A percentile compares a stretch with the other conserved stretches of the same genome.
These are phyloP conservation scores for Trichoderma gamsii DNA, from an alignment of 495 filamentous ascomycete species.

Conservation along the genomic window DNA sequence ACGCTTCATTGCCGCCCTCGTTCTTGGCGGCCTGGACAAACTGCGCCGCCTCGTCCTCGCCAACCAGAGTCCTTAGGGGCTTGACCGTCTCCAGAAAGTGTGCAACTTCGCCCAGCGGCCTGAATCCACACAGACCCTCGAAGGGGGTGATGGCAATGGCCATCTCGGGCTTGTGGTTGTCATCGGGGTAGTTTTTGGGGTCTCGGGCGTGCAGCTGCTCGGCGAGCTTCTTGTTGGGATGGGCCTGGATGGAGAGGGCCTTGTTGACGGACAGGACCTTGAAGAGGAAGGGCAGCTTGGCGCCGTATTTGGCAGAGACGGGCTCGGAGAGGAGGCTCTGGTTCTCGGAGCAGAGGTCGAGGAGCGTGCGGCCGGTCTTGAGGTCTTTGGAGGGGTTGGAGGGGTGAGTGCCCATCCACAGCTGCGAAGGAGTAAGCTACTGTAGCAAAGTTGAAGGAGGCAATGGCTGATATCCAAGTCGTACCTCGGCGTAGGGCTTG, in stretches of 20 bases:
- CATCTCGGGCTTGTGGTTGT: conserved; percentile 99
- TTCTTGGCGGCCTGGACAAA: conserved; percentile 65
- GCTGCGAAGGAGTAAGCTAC: conserved; percentile 40
- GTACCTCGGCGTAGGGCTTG: conserved; percentile 83
- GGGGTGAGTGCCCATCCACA: conserved; percentile 99
- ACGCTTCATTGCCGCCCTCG: conserved; percentile 48
- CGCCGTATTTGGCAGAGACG: conserved; percentile 62
- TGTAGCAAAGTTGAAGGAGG: background rate
- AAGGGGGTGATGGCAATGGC: conserved; percentile 94
- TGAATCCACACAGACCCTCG: conserved; percentile 92
- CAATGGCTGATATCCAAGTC: background rate
- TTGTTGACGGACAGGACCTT: conserved; percentile 94
- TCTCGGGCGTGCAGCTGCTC: conserved; percentile 81
- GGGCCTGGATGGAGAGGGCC: conserved; percentile 92
- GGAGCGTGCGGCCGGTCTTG: conserved; percentile 73
- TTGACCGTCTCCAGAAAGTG: conserved; percentile 76
- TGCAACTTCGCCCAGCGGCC: conserved; percentile 75
- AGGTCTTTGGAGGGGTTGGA: conserved; percentile 90
- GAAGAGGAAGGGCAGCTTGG: conserved; percentile 91
- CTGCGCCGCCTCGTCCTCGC: conserved; percentile 56
- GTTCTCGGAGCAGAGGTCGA: conserved; percentile 88
- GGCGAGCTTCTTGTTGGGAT: conserved; percentile 96
- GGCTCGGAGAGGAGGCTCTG: conserved; percentile 67
- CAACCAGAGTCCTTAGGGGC: conserved; percentile 69
- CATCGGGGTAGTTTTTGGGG: conserved; percentile 93